Conservation (phyloP, 2,329 filamentous ascomycete species). For the Exophiala aquamarina region DNA sequence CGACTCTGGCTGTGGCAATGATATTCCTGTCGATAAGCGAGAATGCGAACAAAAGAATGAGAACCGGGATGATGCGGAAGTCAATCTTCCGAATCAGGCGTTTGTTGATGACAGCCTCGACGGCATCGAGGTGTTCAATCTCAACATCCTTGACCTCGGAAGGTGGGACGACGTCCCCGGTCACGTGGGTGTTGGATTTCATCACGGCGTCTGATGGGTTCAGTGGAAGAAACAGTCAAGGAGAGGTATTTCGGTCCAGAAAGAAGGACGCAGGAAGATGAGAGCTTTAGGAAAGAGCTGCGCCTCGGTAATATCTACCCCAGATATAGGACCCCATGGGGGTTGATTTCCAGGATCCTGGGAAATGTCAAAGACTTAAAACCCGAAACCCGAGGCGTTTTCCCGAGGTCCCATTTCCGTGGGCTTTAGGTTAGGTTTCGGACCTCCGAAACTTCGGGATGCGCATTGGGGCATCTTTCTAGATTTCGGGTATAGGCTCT, state of each 20-base stretch:
- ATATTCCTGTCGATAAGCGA: slow-evolving; percentile 6
- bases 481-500: no score
- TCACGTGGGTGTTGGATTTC: background rate
- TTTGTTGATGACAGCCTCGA: slow-evolving; percentile 30
- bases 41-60: slow-evolving; percentile 65
- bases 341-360: no score
- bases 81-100: slow-evolving; percentile 70
- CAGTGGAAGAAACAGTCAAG: no score
- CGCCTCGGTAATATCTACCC: background rate
- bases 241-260: no score
- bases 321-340: background rate
- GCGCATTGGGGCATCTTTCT: no score
- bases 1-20: slow-evolving; percentile 42
- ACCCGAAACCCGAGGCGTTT: slow-evolving; percentile 2
- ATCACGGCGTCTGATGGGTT: no score
- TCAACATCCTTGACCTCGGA: background rate
- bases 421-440: no score
- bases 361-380: background rate
- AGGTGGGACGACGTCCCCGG: background rate
- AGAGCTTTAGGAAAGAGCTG: no score
- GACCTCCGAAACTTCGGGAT: no score
- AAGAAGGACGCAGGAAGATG: no score
- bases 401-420: no score
- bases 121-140: background rate
- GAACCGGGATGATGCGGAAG: slow-evolving; percentile 64